Conservation (phyloP, 345 rosid species). For the Ailanthus altissimus region DNA sequence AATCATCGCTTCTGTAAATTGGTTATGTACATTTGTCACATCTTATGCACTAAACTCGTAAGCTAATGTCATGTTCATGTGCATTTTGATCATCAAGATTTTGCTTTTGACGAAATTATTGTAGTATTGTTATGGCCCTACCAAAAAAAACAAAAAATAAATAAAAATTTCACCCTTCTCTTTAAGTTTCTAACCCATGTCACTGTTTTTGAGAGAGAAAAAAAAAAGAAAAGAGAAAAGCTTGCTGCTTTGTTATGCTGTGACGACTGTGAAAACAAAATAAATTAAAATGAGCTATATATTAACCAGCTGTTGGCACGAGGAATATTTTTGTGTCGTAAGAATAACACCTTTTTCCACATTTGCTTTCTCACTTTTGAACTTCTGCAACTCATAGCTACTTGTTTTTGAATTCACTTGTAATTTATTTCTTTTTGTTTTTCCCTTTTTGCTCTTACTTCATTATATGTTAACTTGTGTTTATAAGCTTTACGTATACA, state of each 20-base stretch:
- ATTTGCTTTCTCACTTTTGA: background rate
- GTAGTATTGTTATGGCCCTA: slow-evolving; percentile 5
- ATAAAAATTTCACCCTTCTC: slow-evolving; percentile 4
- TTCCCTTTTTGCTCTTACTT: too few relatives aligned
- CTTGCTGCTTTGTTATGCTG: background rate
- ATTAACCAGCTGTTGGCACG: background rate
- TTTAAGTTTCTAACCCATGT: background rate
- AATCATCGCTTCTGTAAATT: background rate
- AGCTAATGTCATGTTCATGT: slow-evolving; percentile 36
- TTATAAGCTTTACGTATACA: too few relatives aligned
- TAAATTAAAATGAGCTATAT: background rate
- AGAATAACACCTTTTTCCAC: background rate
- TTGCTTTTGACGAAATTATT: background rate
- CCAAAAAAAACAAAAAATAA: too few relatives aligned
- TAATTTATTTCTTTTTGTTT: background rate
- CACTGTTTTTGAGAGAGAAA: too few relatives aligned
- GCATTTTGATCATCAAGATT: slow-evolving; percentile 28
- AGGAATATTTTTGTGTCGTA: background rate
- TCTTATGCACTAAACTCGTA: background rate
- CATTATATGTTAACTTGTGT: too few relatives aligned
- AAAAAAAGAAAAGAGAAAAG: slow-evolving; percentile 16
- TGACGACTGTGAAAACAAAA: background rate
- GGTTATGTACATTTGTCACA: background rate
- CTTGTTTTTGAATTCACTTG: background rate
- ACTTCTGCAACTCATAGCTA: background rate